Conservation (phyloP, 2,329 filamentous ascomycete species). For the Diaporthe vaccinii region DNA sequence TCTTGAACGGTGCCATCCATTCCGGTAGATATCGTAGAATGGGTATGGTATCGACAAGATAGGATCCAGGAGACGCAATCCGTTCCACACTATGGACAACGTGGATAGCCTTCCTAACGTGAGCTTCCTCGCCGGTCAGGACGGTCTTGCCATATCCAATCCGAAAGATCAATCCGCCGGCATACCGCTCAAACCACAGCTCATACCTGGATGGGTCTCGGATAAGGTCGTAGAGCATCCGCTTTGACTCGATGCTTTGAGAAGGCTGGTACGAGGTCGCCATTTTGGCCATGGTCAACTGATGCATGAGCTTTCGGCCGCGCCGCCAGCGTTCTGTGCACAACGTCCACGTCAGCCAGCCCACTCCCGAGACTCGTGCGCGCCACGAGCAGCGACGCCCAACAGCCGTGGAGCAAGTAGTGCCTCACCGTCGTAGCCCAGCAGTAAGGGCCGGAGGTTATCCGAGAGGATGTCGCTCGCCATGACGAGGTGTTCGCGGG, state of each 20-base stretch:
- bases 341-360: neutral
- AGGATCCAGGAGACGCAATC: conserved; percentile 1
- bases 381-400: neutral
- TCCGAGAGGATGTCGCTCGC: neutral
- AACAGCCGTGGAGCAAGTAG: neutral
- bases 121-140: conserved; percentile 12
- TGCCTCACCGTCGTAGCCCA: neutral
- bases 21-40: neutral
- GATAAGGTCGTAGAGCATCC: neutral
- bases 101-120: neutral
- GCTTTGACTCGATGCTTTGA: conserved; percentile 10
- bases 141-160: conserved; percentile 2
- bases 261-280: conserved; percentile 9
- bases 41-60: conserved; percentile 8
- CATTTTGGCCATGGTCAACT: conserved; percentile 2
- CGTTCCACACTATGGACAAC: conserved; percentile 5
- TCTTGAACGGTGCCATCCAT: neutral
- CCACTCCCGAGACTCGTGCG: neutral
- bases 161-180: neutral
- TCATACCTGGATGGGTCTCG: neutral
- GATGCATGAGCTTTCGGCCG: neutral
- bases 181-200: conserved; percentile 4
- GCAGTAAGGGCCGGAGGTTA: neutral
- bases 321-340: conserved; percentile 3
- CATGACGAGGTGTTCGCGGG: conserved; percentile 4